Conservation (phyloP, 1,284 basidiomycete genomes). For the Porphyrellus sp. region DNA sequence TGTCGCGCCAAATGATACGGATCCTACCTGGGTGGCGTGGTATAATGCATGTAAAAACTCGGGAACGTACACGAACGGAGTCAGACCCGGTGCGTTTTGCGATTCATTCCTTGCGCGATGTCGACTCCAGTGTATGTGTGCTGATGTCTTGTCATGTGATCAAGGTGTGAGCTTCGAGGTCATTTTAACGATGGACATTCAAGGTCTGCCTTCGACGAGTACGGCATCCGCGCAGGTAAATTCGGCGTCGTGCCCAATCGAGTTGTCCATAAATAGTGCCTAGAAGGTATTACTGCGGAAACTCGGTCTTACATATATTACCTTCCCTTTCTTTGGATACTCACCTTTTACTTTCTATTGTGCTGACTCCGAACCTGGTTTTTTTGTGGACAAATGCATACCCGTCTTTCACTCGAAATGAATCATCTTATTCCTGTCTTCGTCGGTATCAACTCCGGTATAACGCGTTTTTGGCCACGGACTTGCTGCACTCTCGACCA, state of each 20-base stretch:
- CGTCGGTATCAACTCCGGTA: background rate
- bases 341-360: constrained; percentile 5
- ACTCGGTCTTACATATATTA: background rate
- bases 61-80: constrained; percentile 46
- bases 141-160: background rate
- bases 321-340: constrained; percentile 16
- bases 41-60: constrained; percentile 76
- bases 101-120: background rate
- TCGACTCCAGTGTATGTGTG: background rate
- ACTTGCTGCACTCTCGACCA: constrained; percentile 2
- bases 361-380: constrained; percentile 6
- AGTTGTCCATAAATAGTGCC: constrained; percentile 51
- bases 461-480: constrained; percentile 1
- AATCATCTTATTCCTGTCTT: background rate
- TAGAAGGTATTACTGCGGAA: constrained; percentile 1
- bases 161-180: constrained; percentile 67
- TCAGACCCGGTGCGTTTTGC: constrained; percentile 55
- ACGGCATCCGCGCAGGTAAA: constrained; percentile 56
- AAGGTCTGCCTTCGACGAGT: constrained; percentile 59
- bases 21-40: constrained; percentile 79
- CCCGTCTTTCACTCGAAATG: background rate
- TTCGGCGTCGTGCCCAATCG: constrained; percentile 72
- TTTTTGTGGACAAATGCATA: constrained; percentile 14
- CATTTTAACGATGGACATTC: constrained; percentile 64
- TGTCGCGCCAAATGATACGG: constrained; percentile 72